Evolutionary conservation across 108 stramenopile genomes (phyloP).

Genomic region (Nitzschia sp.): DNA sequence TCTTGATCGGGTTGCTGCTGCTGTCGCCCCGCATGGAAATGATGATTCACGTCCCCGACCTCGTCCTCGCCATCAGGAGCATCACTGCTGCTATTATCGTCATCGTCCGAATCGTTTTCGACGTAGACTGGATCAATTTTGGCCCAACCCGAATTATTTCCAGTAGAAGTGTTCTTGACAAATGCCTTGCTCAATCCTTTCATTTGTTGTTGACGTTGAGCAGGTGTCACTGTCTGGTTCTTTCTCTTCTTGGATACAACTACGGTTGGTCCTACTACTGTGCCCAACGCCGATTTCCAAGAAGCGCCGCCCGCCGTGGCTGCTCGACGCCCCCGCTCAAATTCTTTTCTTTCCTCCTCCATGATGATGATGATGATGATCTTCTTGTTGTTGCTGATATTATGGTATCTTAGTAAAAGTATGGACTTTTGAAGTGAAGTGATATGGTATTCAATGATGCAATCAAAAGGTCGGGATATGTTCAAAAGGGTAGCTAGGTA

Average conservation of each 20-base stretch:
- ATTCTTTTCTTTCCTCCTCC: background rate
- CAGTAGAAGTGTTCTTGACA: background rate
- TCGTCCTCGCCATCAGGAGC: background rate
- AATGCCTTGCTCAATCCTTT: conserved; percentile 18
- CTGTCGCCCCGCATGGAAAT: background rate
- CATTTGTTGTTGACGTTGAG: conserved; percentile 14
- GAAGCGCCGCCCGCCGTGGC: too few species aligned
- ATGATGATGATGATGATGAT: too few species aligned
- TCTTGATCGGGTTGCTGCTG: background rate
- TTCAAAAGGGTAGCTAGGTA: too few species aligned
- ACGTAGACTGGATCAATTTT: conserved; percentile 15
- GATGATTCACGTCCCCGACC: background rate
- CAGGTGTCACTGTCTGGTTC: conserved; percentile 1
- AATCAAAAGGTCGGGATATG: too few species aligned
- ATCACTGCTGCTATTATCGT: background rate
- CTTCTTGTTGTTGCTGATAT: too few species aligned
- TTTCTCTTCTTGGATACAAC: background rate
- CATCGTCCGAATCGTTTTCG: background rate
- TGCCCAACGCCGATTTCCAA: background rate
- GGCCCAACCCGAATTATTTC: background rate
- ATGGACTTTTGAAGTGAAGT: too few species aligned
- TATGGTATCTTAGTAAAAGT: too few species aligned
- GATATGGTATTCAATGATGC: too few species aligned
- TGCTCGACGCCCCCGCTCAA: background rate
- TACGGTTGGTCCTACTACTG: background rate